Base-by-base conservation (phyloP, 2,329 filamentous ascomycete species). In the Talaromyces sp. region DNA sequence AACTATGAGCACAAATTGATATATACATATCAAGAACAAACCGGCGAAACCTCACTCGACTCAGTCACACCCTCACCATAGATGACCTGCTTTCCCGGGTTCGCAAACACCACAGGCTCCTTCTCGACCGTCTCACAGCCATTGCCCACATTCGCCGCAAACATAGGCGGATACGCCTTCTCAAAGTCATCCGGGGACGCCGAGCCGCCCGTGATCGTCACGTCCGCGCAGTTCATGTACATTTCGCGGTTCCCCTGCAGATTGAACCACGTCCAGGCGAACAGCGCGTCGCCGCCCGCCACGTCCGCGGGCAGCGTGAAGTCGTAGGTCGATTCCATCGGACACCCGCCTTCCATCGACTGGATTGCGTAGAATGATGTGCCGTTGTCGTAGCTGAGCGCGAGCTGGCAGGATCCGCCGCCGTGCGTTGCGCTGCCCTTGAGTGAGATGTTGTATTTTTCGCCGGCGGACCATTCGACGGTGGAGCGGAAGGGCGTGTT, bases 221-320 rank as follows among this genome's bases (percentile, higher is more conserved):
- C 83, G 58, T 84, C 81, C 9, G 90, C 90, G 71, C 91, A 95
- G 77, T 92, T 91, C 88, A 92, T 91, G 82, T 95, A 95, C 84
- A 90, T 90, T 74, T 93, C 90, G 56, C 90, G 83, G 77, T 92
- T 92, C 30, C 90, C 90, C 44, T 88, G 75, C 65, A 85, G 78
- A 79, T 92, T 92, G 78, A 90, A 88, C 88, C 88, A 91, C 27
- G 85, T 86, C 91, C 91, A 93, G 49, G 86, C 85, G 56, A 93
- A 84, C 53, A 93, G 73, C 61, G 85, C 88, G 33, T 87, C 70
- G 2, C 83, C 75, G 75, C 79, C 63, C 19, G 85, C 84, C 1
- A 85, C 84, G 65, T 88, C 85, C 2, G 75, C 73, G 9, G 90
- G 90, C 36, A 93, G 76, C 39, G 79, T 84, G 74, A 93, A 93